Evolutionary conservation across 75 land plant species (phyloP), one percentile per base, ranked within the genome.

Genomic region (Selaginella tamariscina): DNA sequence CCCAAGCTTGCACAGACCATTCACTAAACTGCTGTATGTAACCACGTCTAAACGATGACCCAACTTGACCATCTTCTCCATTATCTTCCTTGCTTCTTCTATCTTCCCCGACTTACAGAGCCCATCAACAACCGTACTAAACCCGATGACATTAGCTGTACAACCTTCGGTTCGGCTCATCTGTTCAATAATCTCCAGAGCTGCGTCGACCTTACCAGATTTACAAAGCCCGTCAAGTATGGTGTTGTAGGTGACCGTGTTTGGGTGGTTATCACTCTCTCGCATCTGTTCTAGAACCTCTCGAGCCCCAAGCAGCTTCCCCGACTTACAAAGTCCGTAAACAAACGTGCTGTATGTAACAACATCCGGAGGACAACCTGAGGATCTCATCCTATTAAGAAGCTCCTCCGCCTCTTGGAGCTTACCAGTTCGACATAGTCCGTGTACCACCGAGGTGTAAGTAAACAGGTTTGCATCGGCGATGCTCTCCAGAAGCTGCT

Each of bases 161-260:
- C 72, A 73, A 1, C 86, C 87, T 15, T 39, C 11, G 62, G 70
- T 73, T 11, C 56, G 72, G 56, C 71, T 70, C 82, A 86, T 81
- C 54, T 72, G 73, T 23, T 66, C 67, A 27, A 81, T 79, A 28
- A 79, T 21, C 21, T 65, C 65, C 15, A 81, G 60, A 0, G 84
- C 89, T 66, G 71, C 31, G 2, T 84, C 76, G 55, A 73, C 54
- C 27, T 68, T 68, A 11, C 72, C 67, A 24, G 67, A 62, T 56
- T 63, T 81, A 63, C 84, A 84, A 66, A 77, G 82, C 31, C 69
- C 74, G 39, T 82, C 81, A 80, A 86, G 74, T 18, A 84, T 64
- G 11, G 84, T 81, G 26, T 86, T 81, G 56, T 79, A 86, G 0
- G 89, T 84, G 27, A 75, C 64, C 27, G 72, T 70, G 72, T 77